Conservation (phyloP, 164 flowering plant species). For the Chimonanthus salicifolius region DNA sequence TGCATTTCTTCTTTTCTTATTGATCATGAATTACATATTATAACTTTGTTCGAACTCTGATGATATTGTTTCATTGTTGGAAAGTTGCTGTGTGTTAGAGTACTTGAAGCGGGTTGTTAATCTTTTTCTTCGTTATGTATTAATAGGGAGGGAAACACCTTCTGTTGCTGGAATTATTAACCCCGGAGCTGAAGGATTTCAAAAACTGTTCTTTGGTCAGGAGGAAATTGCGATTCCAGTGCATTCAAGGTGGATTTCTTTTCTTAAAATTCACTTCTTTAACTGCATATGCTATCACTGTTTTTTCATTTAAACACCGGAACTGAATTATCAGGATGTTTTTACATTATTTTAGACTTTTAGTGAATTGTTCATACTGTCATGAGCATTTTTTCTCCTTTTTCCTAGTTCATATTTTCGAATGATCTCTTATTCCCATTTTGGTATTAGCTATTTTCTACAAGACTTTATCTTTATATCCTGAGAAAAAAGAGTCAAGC, state of each 20-base stretch:
- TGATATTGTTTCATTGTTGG: neutral
- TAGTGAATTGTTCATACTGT: neutral
- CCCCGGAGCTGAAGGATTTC: constrained; percentile 97
- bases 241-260: constrained; percentile 58
- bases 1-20: constrained; percentile 8
- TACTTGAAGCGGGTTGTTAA: neutral
- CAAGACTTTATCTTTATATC: no score
- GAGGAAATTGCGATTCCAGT: constrained; percentile 99
- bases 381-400: neutral
- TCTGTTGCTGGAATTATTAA: constrained; percentile 96
- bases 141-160: constrained; percentile 89
- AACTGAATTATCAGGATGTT: neutral
- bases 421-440: neutral
- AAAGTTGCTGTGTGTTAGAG: neutral
- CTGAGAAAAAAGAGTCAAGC: no score
- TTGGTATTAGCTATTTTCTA: neutral
- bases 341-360: neutral
- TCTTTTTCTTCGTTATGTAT: constrained; percentile 5
- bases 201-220: constrained; percentile 96
- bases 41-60: neutral
- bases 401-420: neutral
- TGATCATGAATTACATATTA: neutral
- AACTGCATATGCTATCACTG: neutral
- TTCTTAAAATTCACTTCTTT: neutral
- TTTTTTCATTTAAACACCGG: neutral